Evolutionary conservation across 2,329 filamentous ascomycete species (phyloP), one percentile per base, ranked within the genome.

Genomic region (Thielaviopsis ethacetica): DNA sequence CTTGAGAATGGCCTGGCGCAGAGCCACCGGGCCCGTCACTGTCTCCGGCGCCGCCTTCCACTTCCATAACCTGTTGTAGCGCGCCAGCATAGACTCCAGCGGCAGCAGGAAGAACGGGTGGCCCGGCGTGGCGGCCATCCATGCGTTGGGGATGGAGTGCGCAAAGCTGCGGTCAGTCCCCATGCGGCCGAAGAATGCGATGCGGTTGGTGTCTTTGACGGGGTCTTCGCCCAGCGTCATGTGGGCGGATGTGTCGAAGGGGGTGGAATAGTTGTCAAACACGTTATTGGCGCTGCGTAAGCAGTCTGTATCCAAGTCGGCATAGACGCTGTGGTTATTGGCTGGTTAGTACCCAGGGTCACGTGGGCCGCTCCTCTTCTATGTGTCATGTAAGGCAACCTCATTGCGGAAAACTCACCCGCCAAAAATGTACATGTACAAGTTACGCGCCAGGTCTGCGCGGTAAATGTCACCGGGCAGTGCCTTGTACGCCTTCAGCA

Each of bases 391-490:
- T n/a, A n/a, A 38, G 26, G 13, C 6, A 38, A 21, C 44, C 21
- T 47, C 0, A 44, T 38, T 5, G 12, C 30, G 38, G 26, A 34
- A 6, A 55, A 63, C 66, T 55, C 51, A 66, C 65, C 69, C 69
- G 53, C 68, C 68, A 64, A 68, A 71, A 12, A 68, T 66, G 56
- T 71, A 69, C 68, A 71, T 69, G 63, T 71, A 71, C 15, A 70
- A 57, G 56, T 69, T 66, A 9, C 68, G 63, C 38, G 64, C 64
- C 54, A 69, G 58, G 54, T 71, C 69, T 5, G 66, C 68, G 6
- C 66, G 65, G 56, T 69, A 70, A 41, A 71, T 70, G 5, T 65
- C 64, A 17, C 66, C 65, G 1, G 66, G 65, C 21, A 70, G 62
- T 7, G 57, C 63, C n/a, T 65, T 62, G 51, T 67, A 70, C 22